Base-by-base conservation (phyloP, 805 yeast genomes). In the Metschnikowia cerradonensis region DNA sequence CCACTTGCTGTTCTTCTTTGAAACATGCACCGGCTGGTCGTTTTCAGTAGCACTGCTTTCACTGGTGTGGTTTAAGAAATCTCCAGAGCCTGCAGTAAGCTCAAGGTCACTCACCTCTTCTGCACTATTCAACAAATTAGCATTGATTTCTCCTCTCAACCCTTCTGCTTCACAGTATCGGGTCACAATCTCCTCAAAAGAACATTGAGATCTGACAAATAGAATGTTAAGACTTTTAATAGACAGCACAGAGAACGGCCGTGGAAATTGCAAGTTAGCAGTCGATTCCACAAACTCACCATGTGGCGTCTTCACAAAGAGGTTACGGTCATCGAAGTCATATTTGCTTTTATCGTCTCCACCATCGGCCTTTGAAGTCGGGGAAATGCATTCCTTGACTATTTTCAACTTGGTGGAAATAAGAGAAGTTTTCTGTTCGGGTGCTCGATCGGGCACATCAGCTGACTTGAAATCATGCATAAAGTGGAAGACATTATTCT, bases 201-300 rank as follows among this genome's bases (percentile, higher is more conserved):
- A 56, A 19, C 57, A 57, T 10, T 57, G 59, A 8, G 68, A 56
- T 1, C 72, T 62, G 41, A 70, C 71, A 56, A 73, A 61, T 0
- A 66, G 56, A 66, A 72, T 71, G 26, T 68, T 61, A 40, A 72
- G 54, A 41, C 61, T 67, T 50, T 62, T 66, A 8, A 73, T 57
- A 1, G 70, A 70, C 38, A 58, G 55, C 1, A 69, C 49, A 1
- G 76, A 66, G 15, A 73, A 57, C 1, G 68, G 68, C 14, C 67
- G 59, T 0, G 78, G 78, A 17, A 72, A 55, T n/a, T 54, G 57
- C 38, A 52, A 37, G 23, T 37, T 39, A 7, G 37, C 22, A 15
- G 41, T n/a, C 26, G 34, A 10, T 13, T 44, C 47, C 15, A 23
- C 32, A 22, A 22, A 11, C 41, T 44, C 47, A 11, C 40, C 47